Base-by-base conservation (phyloP, 345 rosid genomes). In the Camelina laxa region DNA sequence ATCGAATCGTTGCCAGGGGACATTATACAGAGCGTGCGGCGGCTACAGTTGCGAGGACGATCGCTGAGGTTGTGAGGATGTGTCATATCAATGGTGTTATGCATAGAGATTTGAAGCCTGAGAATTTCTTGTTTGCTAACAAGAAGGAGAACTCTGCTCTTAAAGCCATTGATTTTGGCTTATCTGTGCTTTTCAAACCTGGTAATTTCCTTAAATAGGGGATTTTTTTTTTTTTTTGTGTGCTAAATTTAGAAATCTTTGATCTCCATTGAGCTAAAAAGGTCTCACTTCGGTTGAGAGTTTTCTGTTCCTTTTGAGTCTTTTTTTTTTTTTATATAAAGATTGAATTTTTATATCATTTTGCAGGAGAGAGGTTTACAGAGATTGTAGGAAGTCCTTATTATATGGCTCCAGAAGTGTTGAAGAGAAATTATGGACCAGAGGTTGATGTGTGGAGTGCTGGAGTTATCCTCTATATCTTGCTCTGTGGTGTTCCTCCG, bases 371-470 rank as follows among this genome's bases (percentile, higher is more conserved):
- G 86, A 82, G 67, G 58, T 92, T 92, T 75, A 69, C 92, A 8
- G 98, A 92, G 87, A 92, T 92, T 54, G 98, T 92, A 3, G 98
- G 98, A 27, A 92, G 98, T 85, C 98, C 97, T 2, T 91, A 91
- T 68, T 89, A 93, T 71, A 93, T 93, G 98, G 98, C 98, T 9
- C 97, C 96, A 10, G 98, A 91, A 69, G 97, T 91, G 12, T 74
- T 93, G 86, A 91, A 85, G 86, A 82, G 89, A 59, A 91, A 87
- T 49, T 93, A 93, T 71, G 98, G 97, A 44, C 98, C 91, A 1
- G 97, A 91, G 83, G 91, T 93, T 69, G 98, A 93, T 78, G 80
- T 93, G 15, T 93, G 97, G 98, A 93, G 98, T 59, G 96, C 96
- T 22, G 98, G 97, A 53, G 97, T 93, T 54, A 89, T 93, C 60